Evolutionary conservation across 2,329 filamentous ascomycete species (phyloP), one percentile per base, ranked within the genome.

Genomic region (Aspergillus ochraceus): DNA sequence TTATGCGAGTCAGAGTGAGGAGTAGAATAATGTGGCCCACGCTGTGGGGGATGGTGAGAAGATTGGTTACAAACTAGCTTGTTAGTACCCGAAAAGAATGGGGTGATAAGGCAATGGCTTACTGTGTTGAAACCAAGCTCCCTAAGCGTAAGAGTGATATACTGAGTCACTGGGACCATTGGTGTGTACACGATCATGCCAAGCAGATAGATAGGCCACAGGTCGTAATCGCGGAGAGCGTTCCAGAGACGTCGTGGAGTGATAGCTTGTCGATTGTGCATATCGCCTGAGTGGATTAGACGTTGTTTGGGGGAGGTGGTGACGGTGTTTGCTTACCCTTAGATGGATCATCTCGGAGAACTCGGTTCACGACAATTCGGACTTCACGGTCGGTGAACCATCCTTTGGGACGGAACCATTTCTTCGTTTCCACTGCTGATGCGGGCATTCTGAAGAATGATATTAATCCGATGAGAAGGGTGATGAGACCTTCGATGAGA

Each of bases 381-480:
- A 87, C 83, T 63, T 88, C 85, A 17, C 81, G 80, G 49, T 86
- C 83, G 3, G 68, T 83, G 69, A 88, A 89, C 86, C 86, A 89
- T 0, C 83, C 81, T 2, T 82, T 80, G 26, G 78, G 79, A 3
- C 83, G 77, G 63, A 85, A 83, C 81, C 81, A 84, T 57, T 79
- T 81, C 17, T 78, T 77, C 0, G 84, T 86, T 62, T 86, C 80
- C 3, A 77, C 79, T 0, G 80, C 80, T 0, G 79, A 79, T 0
- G 80, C 74, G 0, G 85, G 84, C 80, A 88, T 85, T 22, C 86
- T 76, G 11, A 82, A 78, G 65, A 80, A 85, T 0, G 83, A 80
- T 10, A 82, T 68, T 0, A 87, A 53, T 2, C 86, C 85, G 24
- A 88, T 77, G 2, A 74, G 32, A 1, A 84, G 68, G 0, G 84